Evolutionary conservation across 2,329 filamentous ascomycete species (phyloP), one percentile per base, ranked within the genome.

Genomic region (Talaromyces funiculosus): DNA sequence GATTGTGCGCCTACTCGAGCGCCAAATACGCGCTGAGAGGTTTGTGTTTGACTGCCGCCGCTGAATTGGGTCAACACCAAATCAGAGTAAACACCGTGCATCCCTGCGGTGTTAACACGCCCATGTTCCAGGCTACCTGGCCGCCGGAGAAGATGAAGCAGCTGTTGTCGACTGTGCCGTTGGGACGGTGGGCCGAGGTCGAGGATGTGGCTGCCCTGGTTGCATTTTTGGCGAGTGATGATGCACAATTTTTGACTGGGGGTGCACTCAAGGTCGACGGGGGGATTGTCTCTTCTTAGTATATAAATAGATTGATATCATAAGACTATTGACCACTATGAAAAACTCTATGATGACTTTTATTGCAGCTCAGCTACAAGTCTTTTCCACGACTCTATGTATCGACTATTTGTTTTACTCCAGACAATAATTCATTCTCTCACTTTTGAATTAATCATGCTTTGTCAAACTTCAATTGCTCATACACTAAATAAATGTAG

Each of bases 81-180:
- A 75, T 76, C 61, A 71, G 74, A 29, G 74, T 76, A 58, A 77
- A 76, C 64, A 76, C 73, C 2, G 72, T 77, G 16, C 74, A 76
- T 62, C 75, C 73, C 4, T 73, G 72, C 51, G 73, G 73, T 42
- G 71, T 77, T 24, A 69, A 74, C 38, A 70, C 71, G 2, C 70
- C 72, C 6, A 71, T 73, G 59, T 75, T 72, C 58, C 67, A 68
- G 37, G 66, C 71, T 35, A 63, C 72, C 3, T 75, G 73, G 73
- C 68, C 60, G n/a, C 61, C 66, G 20, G 71, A 75, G 57, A 70
- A 69, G 60, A 64, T 75, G 31, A 71, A 68, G 9, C 69, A 71
- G 62, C 61, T 75, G 56, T 64, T 69, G 58, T 65, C 64, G 7
- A 69, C 67, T 14, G 72, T 73, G n/a, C 68, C 72, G 2, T 62